Base-by-base conservation (phyloP, 306 rosid species). In the Coriaria nepalensis region DNA sequence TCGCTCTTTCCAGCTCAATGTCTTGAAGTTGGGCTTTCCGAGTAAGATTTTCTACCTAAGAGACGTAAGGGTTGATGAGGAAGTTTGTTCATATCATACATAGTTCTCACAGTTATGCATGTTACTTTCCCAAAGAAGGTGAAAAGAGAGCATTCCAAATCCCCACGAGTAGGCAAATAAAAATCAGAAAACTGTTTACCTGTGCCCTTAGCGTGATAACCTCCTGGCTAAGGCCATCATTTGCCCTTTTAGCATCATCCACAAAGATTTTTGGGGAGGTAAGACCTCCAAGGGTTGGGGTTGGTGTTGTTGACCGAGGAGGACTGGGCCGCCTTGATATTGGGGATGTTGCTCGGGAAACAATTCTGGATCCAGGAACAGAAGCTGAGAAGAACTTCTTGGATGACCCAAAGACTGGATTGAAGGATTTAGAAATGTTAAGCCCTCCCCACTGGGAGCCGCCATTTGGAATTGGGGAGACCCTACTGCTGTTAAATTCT, bases 361-460 rank as follows among this genome's bases (percentile, higher is more conserved):
- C 94, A 71, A 90, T 90, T 79, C 98, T 90, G 45, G 98, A 90
- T 73, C 98, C 98, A 55, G 98, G 98, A 60, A 90, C 95, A 61
- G 98, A 90, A 62, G 98, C 98, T 41, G 98, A 86, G 76, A 90
- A 90, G 60, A 90, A 90, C 80, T 90, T 90, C 73, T 90, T 90
- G 10, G 98, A 90, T 36, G 98, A 81, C 54, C 98, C 98, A 75
- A 90, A 90, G 39, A 81, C 95, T 5, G 98, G 98, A 78, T 90
- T 85, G 39, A 90, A 77, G 59, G 98, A 77, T 73, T 90, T 90
- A 41, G 95, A 77, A 53, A 88, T 81, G 63, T 76, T 83, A 67
- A 74, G 62, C 39, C 84, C 82, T 60, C 95, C 95, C 95, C 98
- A 82, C 55, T 90, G 98, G 5, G 94, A 90, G 36, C 87, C 78